A percentile compares a stretch with the other conserved stretches of the same genome.
phyloP scores from a whole-genome alignment of 2,329 filamentous ascomycete species.

The Sordariomycetes sp. region DNA sequence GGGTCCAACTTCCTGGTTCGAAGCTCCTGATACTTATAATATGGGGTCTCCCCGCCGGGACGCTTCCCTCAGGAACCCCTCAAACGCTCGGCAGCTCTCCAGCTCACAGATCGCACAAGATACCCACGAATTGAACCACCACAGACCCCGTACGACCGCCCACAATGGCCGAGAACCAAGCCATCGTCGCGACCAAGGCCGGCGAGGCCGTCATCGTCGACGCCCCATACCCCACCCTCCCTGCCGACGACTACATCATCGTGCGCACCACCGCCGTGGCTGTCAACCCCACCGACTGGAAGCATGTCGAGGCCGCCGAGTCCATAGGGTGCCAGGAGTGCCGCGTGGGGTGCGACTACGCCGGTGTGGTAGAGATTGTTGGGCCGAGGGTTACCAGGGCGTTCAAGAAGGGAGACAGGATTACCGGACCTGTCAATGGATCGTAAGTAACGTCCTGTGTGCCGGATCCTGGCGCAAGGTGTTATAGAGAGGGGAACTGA shows the following conservation, averaged over 20 bases:
- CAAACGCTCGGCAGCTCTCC: not conserved
- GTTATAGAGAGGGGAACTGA: not conserved
- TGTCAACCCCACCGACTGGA: constrained; percentile 25
- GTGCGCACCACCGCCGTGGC: constrained; percentile 23
- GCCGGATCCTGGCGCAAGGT: not conserved
- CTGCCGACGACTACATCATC: constrained; percentile 17
- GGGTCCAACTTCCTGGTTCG: not conserved
- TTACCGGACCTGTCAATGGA: constrained; percentile 28
- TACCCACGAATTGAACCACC: not conserved
- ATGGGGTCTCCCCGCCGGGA: not conserved
- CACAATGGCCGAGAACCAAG: constrained; percentile 5
- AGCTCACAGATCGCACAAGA: not conserved
- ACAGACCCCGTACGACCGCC: not conserved
- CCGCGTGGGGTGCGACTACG: constrained; percentile 32
- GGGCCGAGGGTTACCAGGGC: constrained; percentile 28
- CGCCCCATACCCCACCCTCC: constrained; percentile 10
- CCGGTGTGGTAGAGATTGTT: constrained; percentile 33
- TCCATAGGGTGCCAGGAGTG: constrained; percentile 9
- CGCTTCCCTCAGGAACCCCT: not conserved
- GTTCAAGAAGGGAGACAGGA: constrained; percentile 35
- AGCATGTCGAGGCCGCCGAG: constrained; percentile 17
- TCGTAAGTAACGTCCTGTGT: constrained; percentile 8
- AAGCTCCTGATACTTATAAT: not conserved
- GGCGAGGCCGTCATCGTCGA: constrained; percentile 19
- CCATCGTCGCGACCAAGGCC: constrained; percentile 1